Percentiles rank a stretch among this genome's conserved stretches.
These are phyloP conservation scores for Colletotrichum liriopes DNA, from an alignment of 2,329 filamentous ascomycete genomes.

Conservation along the genomic window DNA sequence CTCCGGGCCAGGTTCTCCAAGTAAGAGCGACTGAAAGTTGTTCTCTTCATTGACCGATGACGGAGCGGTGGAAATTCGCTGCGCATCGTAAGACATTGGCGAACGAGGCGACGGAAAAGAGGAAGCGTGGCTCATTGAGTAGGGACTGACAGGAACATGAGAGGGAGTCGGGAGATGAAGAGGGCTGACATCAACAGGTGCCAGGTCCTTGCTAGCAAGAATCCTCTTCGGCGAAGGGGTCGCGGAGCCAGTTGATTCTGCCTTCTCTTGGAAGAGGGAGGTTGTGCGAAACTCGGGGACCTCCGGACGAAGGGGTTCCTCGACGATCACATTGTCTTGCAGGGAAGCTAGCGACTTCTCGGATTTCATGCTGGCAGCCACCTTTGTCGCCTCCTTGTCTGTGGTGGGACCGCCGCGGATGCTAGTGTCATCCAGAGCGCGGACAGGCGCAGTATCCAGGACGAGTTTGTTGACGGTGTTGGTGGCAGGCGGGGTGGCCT, in stretches of 20 bases:
- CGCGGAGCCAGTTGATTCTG: conserved; percentile 58
- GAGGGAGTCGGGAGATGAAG: conserved; percentile 61
- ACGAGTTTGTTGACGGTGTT: conserved; percentile 45
- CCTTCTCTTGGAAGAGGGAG: conserved; percentile 51
- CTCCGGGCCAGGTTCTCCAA: conserved; percentile 83
- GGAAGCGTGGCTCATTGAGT: conserved; percentile 75
- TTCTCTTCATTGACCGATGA: conserved; percentile 82
- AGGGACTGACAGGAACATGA: conserved; percentile 72
- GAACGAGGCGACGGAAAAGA: conserved; percentile 81
- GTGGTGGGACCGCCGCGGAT: conserved; percentile 59
- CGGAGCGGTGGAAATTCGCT: conserved; percentile 81
- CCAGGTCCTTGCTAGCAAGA: conserved; percentile 61
- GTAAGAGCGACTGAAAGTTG: conserved; percentile 78
- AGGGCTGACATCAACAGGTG: conserved; percentile 66
- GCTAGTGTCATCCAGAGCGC: conserved; percentile 5
- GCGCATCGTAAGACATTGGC: conserved; percentile 78
- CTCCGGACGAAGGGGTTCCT: conserved; percentile 57
- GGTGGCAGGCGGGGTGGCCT: conserved; percentile 53
- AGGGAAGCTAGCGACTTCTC: conserved; percentile 66
- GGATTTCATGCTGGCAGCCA: conserved; percentile 60
- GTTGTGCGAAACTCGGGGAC: conserved; percentile 58
- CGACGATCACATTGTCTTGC: conserved; percentile 66
- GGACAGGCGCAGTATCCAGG: conserved; percentile 38
- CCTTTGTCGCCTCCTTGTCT: conserved; percentile 56
- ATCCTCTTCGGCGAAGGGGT: conserved; percentile 63